Conservation (phyloP, 768 basidiomycete species). For the Cubamyces sp. region DNA sequence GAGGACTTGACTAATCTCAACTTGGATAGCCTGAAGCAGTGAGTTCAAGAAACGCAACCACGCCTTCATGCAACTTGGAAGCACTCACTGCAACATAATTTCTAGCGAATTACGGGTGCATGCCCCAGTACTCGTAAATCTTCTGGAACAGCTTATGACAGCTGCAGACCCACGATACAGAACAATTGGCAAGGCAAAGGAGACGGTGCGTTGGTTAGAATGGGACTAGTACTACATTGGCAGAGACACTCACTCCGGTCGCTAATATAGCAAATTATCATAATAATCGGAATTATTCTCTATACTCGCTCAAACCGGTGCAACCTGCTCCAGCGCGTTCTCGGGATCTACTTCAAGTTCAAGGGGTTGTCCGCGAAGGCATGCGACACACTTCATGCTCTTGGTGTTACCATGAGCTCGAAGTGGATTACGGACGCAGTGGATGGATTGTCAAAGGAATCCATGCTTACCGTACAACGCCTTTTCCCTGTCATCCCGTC, state of each 20-base stretch:
- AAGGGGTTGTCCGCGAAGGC: constrained; percentile 29
- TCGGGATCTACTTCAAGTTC: constrained; percentile 27
- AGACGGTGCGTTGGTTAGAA: neutral
- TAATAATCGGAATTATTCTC: neutral
- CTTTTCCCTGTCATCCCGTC: neutral
- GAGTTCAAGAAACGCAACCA: too few species aligned
- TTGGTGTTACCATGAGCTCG: constrained; percentile 32
- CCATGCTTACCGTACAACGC: neutral
- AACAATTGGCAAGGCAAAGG: too few species aligned
- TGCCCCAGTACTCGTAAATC: too few species aligned
- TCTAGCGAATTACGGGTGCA: too few species aligned
- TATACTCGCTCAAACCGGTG: neutral
- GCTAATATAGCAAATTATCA: neutral
- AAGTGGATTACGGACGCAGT: constrained; percentile 30
- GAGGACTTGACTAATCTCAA: too few species aligned
- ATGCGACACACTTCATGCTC: constrained; percentile 31
- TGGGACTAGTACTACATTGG: neutral
- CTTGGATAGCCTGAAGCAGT: too few species aligned
- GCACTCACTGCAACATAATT: too few species aligned
- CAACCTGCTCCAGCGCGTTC: neutral
- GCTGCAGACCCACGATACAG: too few species aligned
- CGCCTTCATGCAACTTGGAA: too few species aligned
- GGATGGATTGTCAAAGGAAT: constrained; percentile 35
- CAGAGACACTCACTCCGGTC: neutral
- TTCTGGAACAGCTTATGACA: too few species aligned